Base-by-base conservation (phyloP, 2,329 filamentous ascomycete genomes). In the Pyricularia grisea region DNA sequence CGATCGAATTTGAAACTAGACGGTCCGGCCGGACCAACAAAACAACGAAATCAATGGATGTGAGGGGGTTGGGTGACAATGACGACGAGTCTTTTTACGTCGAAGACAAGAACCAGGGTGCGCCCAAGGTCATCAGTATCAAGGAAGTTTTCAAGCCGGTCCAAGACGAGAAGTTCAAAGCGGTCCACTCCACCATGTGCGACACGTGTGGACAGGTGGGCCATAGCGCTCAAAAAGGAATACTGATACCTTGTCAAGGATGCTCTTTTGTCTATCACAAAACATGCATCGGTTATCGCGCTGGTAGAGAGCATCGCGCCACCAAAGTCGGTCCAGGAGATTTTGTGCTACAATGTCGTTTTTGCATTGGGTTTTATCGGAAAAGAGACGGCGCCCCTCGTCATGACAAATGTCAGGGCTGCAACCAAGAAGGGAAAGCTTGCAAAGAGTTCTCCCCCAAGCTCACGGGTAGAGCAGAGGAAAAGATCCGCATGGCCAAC, bases 321-420 rank as follows among this genome's bases (percentile, higher is more conserved):
- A 98, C 93, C 28, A 99, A 98, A 77, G 79, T 97, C 68, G 89
- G 83, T 2, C 82, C 90, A 0, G 88, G 90, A 2, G 79, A 90
- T 55, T 98, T 97, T 73, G 89, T 99, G 20, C 81, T 99, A 58
- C 95, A 99, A 76, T 99, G 95, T 79, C 90, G 89, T 72, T 91
- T 89, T 69, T 99, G 95, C 76, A 85, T 98, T 71, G 90, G 90
- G 3, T 76, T 85, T 25, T 84, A 88, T 65, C 81, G 82, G 71
- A 88, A 88, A 75, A 94, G 91, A 74, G 92, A 97, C 72, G 84
- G 82, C 23, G 88, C 90, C 0, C 94, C 95, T 0, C 84, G 88
- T 70, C 85, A 93, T 65, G 88, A 89, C 70, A 81, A 81, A 65
- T 99, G 96, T 74, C 87, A 91, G 71, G 81, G 79, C 7, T 99